A percentile compares a stretch with the other conserved stretches of the same genome.
phyloP scores from a whole-genome alignment of 352 stramenopile genomes.

The Poterioochromonas sp. region DNA sequence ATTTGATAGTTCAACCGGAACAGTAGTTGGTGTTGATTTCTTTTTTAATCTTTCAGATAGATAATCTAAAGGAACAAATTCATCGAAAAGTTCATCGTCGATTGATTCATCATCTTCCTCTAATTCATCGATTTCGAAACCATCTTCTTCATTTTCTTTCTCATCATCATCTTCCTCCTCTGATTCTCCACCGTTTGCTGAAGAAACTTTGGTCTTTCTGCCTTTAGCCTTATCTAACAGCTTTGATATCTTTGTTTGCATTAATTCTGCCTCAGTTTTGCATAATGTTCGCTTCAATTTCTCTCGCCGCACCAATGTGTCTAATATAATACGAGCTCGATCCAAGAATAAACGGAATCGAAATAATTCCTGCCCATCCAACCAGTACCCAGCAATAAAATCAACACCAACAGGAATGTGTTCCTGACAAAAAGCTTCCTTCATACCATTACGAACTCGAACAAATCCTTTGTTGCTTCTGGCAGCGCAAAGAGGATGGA shows the following conservation, averaged over 20 bases:
- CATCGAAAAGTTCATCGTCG: not conserved
- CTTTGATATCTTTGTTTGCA: not conserved
- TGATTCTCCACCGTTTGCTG: not conserved
- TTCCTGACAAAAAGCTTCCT: not conserved
- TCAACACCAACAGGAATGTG: constrained; percentile 5
- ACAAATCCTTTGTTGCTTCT: not conserved
- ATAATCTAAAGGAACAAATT: no score
- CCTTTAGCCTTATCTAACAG: not conserved
- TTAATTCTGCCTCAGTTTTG: not conserved
- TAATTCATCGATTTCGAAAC: not conserved
- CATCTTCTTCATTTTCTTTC: not conserved
- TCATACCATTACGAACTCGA: not conserved
- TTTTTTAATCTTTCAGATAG: no score
- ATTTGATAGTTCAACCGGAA: no score
- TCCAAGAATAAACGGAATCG: not conserved
- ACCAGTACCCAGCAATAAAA: not conserved
- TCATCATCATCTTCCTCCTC: not conserved
- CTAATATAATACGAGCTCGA: constrained; percentile 6
- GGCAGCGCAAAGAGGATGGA: not conserved
- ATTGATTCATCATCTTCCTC: not conserved
- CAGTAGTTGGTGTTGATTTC: no score
- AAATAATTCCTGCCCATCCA: not conserved
- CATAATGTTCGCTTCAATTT: not conserved
- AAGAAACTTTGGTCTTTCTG: not conserved
- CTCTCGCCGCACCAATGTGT: not conserved